Evolutionary conservation across 345 rosid genomes (phyloP), one percentile per base, ranked within the genome.

Genomic region (Laguncularia racemosa): DNA sequence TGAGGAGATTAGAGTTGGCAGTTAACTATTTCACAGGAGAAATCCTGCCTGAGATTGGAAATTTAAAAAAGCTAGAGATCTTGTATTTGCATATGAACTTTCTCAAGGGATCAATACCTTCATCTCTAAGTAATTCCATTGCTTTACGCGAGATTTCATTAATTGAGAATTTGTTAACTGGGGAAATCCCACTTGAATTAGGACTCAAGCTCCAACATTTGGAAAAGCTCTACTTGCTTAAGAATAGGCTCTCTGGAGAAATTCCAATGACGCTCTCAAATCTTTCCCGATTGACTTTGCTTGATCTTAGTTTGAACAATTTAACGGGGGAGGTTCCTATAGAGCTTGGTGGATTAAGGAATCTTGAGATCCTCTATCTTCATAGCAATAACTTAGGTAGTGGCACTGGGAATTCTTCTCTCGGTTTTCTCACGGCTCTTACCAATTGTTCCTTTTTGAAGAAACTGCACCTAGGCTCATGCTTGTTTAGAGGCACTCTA

Each of bases 381-480:
- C 60, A 47, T 48, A 16, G 53, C 46, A 47, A 48, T 48, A n/a
- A 53, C 66, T 40, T 62, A 28, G 53, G 46, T 50, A 54, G 59
- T 16, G 28, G 50, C 15, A 15, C 52, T 15, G 50, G 43, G 20
- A 28, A 47, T 26, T 55, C 58, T 46, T 53, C 66, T 14, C 48
- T 62, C 13, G 44, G 21, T 48, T 53, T 62, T 13, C 55, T 62
- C 20, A 53, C 58, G 10, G 52, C 58, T 53, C 66, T 62, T 20
- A 44, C 66, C 46, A 53, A 53, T 45, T 62, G 59, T 45, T 52
- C 66, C 4, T 23, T 20, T 20, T 18, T 62, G 44, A 16, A 33
- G 66, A 62, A 62, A 46, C 58, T 62, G 44, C 66, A 62, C 58
- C 16, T 62, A 6, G 66, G 44, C 19, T 53, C 66, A 2, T 52